A percentile compares a stretch with the other conserved stretches of the same genome.
Evolutionary conservation across 106 monocot species (phyloP).

Genomic region (Dendrobium nobile): DNA sequence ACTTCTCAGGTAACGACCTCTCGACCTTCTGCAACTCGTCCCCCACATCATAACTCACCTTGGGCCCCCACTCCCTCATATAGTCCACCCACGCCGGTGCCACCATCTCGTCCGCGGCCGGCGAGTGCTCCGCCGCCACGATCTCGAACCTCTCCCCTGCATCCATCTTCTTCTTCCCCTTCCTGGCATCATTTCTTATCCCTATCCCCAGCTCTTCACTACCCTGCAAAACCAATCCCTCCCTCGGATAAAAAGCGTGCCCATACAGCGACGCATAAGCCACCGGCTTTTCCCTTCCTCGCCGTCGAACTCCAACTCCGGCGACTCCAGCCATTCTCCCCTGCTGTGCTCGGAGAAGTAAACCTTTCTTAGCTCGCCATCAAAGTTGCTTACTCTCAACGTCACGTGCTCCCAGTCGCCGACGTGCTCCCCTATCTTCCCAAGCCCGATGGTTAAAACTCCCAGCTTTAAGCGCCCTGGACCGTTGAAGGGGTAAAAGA

Average conservation of each 20-base stretch:
- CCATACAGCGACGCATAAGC: slow-evolving; percentile 55
- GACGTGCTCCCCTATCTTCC: slow-evolving; percentile 72
- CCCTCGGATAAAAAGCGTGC: slow-evolving; percentile 53
- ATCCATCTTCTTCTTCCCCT: slow-evolving; percentile 44
- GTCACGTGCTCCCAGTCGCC: slow-evolving; percentile 95
- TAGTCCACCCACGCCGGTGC: slow-evolving; percentile 69
- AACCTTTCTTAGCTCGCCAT: slow-evolving; percentile 43
- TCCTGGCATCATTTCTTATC: slow-evolving; percentile 58
- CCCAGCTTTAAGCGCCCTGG: slow-evolving; percentile 41
- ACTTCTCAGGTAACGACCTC: slow-evolving; percentile 38
- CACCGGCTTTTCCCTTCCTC: slow-evolving; percentile 20
- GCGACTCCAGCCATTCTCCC: slow-evolving; percentile 60
- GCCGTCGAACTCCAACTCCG: slow-evolving; percentile 33
- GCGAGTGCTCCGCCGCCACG: slow-evolving; percentile 46
- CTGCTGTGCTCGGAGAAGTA: slow-evolving; percentile 68
- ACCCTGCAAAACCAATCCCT: slow-evolving; percentile 62
- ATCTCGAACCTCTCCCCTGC: slow-evolving; percentile 28
- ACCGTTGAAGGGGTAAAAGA: slow-evolving; percentile 91
- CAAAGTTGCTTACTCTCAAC: slow-evolving; percentile 64
- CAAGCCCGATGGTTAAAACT: slow-evolving; percentile 29
- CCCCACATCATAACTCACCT: slow-evolving; percentile 31
- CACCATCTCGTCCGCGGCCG: slow-evolving; percentile 3
- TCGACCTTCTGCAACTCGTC: slow-evolving; percentile 36
- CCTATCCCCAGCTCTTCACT: slow-evolving; percentile 32
- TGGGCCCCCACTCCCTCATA: slow-evolving; percentile 72